Conservation (phyloP, 441 rosid species). For the Breynia disticha region DNA sequence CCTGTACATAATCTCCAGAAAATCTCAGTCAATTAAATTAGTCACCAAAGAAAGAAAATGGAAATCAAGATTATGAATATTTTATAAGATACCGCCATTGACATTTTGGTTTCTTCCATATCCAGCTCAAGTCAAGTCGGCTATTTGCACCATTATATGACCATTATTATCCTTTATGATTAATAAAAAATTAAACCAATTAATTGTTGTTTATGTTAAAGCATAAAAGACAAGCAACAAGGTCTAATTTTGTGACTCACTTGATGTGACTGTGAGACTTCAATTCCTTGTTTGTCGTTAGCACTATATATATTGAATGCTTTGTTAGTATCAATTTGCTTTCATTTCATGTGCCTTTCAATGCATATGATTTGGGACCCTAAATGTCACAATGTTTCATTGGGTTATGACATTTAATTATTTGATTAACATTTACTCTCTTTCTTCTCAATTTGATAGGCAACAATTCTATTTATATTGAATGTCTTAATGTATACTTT, state of each 20-base stretch:
- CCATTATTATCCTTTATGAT: neutral
- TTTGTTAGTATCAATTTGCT: slow-evolving; percentile 1
- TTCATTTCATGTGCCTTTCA: slow-evolving; percentile 1
- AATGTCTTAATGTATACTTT: too few species aligned
- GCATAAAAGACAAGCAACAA: slow-evolving; percentile 20
- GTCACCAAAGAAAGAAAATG: neutral
- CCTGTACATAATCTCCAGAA: too few species aligned
- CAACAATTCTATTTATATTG: too few species aligned
- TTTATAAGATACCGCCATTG: slow-evolving; percentile 19
- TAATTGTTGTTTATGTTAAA: slow-evolving; percentile 1
- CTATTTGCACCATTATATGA: neutral
- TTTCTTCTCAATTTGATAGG: too few species aligned
- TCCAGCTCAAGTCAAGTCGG: slow-evolving; percentile 8
- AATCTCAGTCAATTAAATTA: neutral
- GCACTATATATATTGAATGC: slow-evolving; percentile 1
- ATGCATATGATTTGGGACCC: slow-evolving; percentile 7
- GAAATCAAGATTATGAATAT: neutral
- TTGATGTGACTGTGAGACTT: slow-evolving; percentile 20
- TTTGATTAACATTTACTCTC: too few species aligned
- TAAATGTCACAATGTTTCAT: neutral
- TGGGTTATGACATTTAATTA: neutral
- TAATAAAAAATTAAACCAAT: neutral
- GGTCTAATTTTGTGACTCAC: slow-evolving; percentile 33
- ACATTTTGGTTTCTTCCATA: slow-evolving; percentile 16
- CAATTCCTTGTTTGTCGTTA: slow-evolving; percentile 15